phyloP scores from a whole-genome alignment of 1,284 basidiomycete species.

The Phylloporus gajari region DNA sequence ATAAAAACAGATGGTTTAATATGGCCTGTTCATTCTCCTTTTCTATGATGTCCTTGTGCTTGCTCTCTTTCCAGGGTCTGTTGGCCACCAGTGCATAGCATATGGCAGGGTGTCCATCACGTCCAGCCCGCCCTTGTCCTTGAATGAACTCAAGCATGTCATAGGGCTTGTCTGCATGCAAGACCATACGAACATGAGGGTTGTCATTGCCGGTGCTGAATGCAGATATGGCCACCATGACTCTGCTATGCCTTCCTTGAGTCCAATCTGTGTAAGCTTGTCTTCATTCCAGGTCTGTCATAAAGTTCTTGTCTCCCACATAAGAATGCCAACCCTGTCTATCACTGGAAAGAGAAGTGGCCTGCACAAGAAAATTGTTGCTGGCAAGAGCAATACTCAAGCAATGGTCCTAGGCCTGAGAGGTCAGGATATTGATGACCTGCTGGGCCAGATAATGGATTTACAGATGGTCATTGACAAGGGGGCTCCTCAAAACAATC shows the following conservation, averaged over 20 bases:
- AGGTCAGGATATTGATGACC: too few species aligned
- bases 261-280: background rate
- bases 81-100: background rate
- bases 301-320: background rate
- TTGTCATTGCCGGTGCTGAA: slow-evolving; percentile 26
- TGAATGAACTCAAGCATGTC: slow-evolving; percentile 23
- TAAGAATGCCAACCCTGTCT: background rate
- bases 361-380: too few species aligned
- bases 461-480: too few species aligned
- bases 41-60: background rate
- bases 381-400: too few species aligned
- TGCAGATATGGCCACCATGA: slow-evolving; percentile 5
- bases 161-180: slow-evolving; percentile 11
- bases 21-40: background rate
- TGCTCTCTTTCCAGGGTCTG: background rate
- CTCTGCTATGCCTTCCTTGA: background rate
- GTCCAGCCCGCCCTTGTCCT: slow-evolving; percentile 17
- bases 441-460: too few species aligned
- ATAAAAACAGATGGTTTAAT: background rate
- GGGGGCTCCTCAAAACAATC: too few species aligned
- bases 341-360: too few species aligned
- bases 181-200: background rate
- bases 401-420: too few species aligned
- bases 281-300: background rate
- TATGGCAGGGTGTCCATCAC: background rate